Evolutionary conservation across 1,284 basidiomycete species (phyloP), one percentile per base, ranked within the genome.

Genomic region (Coniophora puteana): DNA sequence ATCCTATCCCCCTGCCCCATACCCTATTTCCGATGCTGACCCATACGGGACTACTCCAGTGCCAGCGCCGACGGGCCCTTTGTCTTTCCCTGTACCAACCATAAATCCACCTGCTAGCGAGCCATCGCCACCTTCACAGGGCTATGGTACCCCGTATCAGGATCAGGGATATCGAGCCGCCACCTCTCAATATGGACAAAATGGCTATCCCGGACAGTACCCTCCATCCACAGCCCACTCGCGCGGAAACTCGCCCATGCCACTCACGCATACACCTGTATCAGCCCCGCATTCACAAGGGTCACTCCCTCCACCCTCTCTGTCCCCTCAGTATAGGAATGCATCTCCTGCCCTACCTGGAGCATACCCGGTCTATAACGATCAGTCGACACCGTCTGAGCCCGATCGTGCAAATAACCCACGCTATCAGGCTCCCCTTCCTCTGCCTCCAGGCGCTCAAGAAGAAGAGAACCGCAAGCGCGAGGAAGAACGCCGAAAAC

Each of bases 381-480:
- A n/a, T n/a, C n/a, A n/a, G n/a, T n/a, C n/a, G n/a, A n/a, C n/a
- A n/a, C n/a, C n/a, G n/a, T n/a, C n/a, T n/a, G n/a, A n/a, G n/a
- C n/a, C n/a, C n/a, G n/a, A n/a, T n/a, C n/a, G n/a, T n/a, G n/a
- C n/a, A n/a, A n/a, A 20, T 20, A 36, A 21, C 18, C 18, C 34
- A 14, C 34, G 57, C 8, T 79, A 79, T 54, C 66, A 72, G 36
- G 59, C 68, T 1, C 75, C 76, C 4, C 57, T 78, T 11, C 76
- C 76, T 5, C 61, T 78, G 12, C 76, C 76, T 23, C 61, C 67
- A 16, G 65, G 58, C 20, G 23, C 41, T 13, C 24, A 38, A 40
- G 32, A 42, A 12, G 14, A 18, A 28, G 22, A 41, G 36, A 21
- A 33, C 22, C 14, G 8, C 5, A 36, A 38, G 14, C 10, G 10